These are phyloP conservation scores for Komagataella phaffii DNA, from an alignment of 805 yeast species.

Conservation along the genomic window DNA sequence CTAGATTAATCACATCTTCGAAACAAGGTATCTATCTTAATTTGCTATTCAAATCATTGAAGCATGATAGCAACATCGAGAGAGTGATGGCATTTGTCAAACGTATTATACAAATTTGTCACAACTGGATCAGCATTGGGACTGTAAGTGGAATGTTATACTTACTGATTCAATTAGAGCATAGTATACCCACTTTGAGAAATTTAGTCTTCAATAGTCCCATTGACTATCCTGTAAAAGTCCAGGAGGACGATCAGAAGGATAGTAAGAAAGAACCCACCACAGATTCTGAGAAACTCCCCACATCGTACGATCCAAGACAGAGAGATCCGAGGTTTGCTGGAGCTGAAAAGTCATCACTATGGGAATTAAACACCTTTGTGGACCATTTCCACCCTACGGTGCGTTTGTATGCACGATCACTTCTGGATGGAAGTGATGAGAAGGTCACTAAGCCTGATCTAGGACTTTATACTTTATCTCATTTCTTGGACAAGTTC, in stretches of 20 bases:
- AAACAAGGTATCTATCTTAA: constrained; percentile 89
- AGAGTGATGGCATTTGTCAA: constrained; percentile 85
- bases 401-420: constrained; percentile 64
- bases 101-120: constrained; percentile 74
- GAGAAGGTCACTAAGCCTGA: constrained; percentile 61
- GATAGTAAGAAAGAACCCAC: constrained; percentile 16
- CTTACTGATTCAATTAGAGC: constrained; percentile 56
- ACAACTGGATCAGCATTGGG: constrained; percentile 81
- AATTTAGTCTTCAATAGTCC: constrained; percentile 47
- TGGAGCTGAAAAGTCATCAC: constrained; percentile 66
- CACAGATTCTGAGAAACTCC: constrained; percentile 5
- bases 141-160: constrained; percentile 74
- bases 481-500: constrained; percentile 90
- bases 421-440: constrained; percentile 32
- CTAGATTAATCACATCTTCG: constrained; percentile 72
- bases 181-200: constrained; percentile 49
- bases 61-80: constrained; percentile 45
- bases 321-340: constrained; percentile 90
- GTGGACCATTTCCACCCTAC: constrained; percentile 86
- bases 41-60: constrained; percentile 71
- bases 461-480: constrained; percentile 71
- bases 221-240: constrained; percentile 33
- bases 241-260: constrained; percentile 24
- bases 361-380: constrained; percentile 80
- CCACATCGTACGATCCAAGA: constrained; percentile 53